Evolutionary conservation across 306 rosid species (phyloP), one percentile per base, ranked within the genome.

Genomic region (Quercus parvula): DNA sequence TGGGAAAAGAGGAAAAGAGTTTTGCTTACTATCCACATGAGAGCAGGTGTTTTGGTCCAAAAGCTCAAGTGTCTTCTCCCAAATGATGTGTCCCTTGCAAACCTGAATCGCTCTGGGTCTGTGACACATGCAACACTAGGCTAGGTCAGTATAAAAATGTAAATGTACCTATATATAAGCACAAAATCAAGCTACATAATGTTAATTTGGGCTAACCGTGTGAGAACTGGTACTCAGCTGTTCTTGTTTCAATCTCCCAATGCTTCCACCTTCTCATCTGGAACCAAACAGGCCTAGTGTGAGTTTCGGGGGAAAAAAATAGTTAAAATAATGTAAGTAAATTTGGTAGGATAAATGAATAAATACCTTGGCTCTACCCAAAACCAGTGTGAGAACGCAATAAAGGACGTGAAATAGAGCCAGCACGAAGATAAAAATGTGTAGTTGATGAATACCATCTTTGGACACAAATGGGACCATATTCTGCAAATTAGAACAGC

Each of bases 91-190:
- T 94, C 95, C 74, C 92, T 92, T 0, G 99, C 91, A 89, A 94
- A 93, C 62, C 97, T 90, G 74, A 94, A 92, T 54, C 97, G 71
- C 49, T 94, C 97, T 6, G 99, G 97, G 82, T 94, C 99, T 94
- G 82, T 58, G 1, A 63, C 49, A 72, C 24, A 3, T 56, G 14
- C 2, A 63, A 25, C 3, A 10, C 2, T 12, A 12, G 13, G 19
- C 46, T 38, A 7, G 0, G 49, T 66, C 38, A 13, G 3, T 6
- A 15, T 6, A 9, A 0, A 70, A 3, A 44, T 10, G 3, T 41
- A 11, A 10, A 11, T 13, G 30, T 1, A 14, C 2, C 30, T 2
- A 28, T 15, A 13, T 5, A 51, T 33, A 51, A 69, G 77, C 54
- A 35, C 41, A 14, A 57, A 20, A 54, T 35, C 11, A 1, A 2